Evolutionary conservation across 352 stramenopile genomes (phyloP).

Genomic region (Phytophthora hibernalis): DNA sequence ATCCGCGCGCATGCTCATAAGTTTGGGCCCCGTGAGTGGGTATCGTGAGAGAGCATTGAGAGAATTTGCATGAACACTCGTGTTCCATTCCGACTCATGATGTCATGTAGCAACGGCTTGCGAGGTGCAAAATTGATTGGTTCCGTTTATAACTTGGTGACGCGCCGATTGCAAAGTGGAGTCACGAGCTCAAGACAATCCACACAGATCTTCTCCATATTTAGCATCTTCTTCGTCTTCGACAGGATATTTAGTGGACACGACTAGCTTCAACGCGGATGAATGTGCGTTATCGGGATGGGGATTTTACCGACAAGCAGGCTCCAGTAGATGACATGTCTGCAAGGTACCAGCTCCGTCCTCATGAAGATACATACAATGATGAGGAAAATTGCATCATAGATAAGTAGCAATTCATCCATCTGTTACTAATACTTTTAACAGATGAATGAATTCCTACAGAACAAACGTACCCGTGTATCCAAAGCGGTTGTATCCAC

Average conservation of each 20-base stretch:
- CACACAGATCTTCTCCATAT: background rate
- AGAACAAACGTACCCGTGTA: background rate
- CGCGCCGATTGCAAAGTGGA: background rate
- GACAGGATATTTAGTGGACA: background rate
- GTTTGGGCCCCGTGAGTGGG: background rate
- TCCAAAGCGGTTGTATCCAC: too few relatives aligned
- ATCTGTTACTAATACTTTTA: background rate
- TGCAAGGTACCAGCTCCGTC: background rate
- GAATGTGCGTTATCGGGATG: background rate
- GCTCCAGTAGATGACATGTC: background rate
- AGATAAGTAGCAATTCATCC: background rate
- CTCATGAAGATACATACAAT: background rate
- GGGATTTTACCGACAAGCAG: background rate
- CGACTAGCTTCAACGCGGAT: background rate
- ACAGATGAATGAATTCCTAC: too few relatives aligned
- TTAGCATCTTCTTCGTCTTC: background rate
- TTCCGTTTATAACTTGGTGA: background rate
- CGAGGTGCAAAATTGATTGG: background rate
- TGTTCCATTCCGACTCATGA: background rate
- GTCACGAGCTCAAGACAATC: too few relatives aligned
- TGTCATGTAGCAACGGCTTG: background rate
- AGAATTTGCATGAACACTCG: background rate
- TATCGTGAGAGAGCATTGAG: slow-evolving; percentile 3
- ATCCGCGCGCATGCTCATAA: too few relatives aligned
- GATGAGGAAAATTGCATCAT: background rate